Conservation (phyloP, 768 basidiomycete species). For the Tylopilus vinaceipallidus region DNA sequence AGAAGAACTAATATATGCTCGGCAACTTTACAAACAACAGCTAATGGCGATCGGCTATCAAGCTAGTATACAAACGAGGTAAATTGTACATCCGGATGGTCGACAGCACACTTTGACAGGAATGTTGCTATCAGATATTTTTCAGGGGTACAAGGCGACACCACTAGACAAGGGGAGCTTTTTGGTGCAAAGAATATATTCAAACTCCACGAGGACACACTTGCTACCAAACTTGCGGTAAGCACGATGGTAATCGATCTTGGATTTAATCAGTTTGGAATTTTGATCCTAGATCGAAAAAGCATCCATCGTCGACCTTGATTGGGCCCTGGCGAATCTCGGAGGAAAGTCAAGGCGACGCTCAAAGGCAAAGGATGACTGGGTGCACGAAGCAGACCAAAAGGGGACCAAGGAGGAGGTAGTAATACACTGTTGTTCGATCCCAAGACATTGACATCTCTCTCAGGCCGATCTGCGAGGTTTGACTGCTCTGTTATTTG, state of each 20-base stretch:
- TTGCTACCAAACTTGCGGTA: conserved; percentile 75
- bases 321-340: conserved; percentile 78
- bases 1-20: conserved; percentile 84
- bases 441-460: not conserved
- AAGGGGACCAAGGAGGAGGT: conserved; percentile 42
- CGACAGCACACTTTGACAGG: not conserved
- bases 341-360: conserved; percentile 39
- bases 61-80: conserved; percentile 81
- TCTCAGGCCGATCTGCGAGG: conserved; percentile 54
- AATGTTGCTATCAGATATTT: conserved; percentile 54
- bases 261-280: not conserved
- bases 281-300: conserved; percentile 62
- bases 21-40: conserved; percentile 92
- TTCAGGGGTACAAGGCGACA: conserved; percentile 79
- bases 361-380: conserved; percentile 34
- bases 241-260: conserved; percentile 17
- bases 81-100: conserved; percentile 1
- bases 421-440: not conserved
- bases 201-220: conserved; percentile 63
- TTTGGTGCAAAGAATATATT: conserved; percentile 89
- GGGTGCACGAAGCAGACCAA: conserved; percentile 45
- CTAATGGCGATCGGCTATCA: conserved; percentile 91
- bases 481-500: conserved; percentile 64
- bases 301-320: conserved; percentile 68
- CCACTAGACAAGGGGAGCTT: conserved; percentile 70